Conservation (phyloP, 2,329 filamentous ascomycete genomes). For the Sporothrix luriei region DNA sequence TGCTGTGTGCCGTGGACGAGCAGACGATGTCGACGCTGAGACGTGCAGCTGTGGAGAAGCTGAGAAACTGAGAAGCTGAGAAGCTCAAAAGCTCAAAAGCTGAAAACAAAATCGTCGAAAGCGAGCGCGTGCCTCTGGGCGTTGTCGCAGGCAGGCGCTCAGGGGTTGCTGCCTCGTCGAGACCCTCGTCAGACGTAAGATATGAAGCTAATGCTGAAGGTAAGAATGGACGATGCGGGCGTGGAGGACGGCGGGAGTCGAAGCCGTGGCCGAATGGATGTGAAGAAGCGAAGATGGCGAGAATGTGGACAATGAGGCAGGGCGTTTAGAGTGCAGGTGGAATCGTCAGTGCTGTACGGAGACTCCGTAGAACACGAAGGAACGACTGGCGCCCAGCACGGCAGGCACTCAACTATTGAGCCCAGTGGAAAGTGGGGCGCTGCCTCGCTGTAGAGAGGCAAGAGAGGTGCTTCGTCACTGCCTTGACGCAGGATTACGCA, state of each 20-base stretch:
- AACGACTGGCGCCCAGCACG: not conserved
- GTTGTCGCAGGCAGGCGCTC: not conserved
- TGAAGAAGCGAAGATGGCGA: not conserved
- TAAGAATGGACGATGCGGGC: constrained; percentile 4
- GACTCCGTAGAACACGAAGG: constrained; percentile 26
- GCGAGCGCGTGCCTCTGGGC: constrained; percentile 12
- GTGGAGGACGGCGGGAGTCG: not conserved
- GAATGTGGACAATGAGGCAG: not conserved
- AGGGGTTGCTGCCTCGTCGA: constrained; percentile 1
- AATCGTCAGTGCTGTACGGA: constrained; percentile 7
- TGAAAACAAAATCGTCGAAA: no score
- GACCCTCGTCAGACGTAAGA: not conserved
- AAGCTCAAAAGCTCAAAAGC: no score
- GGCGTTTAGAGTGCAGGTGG: not conserved
- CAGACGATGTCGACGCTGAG: not conserved
- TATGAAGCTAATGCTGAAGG: constrained; percentile 19
- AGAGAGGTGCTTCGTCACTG: not conserved
- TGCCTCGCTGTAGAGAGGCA: not conserved
- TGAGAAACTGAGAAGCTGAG: no score
- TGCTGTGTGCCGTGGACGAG: constrained; percentile 1
- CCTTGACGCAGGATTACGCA: constrained; percentile 24
- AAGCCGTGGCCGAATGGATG: not conserved
- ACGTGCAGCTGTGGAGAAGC: not conserved
- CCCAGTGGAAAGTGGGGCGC: constrained; percentile 27
- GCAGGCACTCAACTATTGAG: constrained; percentile 4